Conservation (phyloP, 2,329 filamentous ascomycete genomes). For the Neonectria faginata region DNA sequence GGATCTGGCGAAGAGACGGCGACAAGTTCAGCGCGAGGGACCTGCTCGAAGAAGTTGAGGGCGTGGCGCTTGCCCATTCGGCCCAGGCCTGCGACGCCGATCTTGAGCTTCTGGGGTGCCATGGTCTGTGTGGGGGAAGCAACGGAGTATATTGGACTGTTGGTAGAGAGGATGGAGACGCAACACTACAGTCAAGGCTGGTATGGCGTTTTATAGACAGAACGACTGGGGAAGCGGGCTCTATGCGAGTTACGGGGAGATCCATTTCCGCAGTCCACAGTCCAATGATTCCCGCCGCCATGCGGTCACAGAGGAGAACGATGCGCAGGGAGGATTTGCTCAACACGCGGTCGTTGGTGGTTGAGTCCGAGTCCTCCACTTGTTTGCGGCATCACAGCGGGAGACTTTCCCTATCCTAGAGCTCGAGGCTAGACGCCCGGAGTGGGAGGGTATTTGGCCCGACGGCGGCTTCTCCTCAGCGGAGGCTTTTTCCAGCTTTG, state of each 20-base stretch:
- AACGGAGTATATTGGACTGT: background rate
- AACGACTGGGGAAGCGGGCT: slow-evolving; percentile 13
- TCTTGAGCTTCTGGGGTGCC: slow-evolving; percentile 50
- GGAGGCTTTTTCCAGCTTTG: background rate
- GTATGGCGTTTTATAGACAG: slow-evolving; percentile 18
- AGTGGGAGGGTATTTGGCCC: background rate
- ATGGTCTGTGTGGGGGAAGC: slow-evolving; percentile 15
- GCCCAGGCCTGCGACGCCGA: slow-evolving; percentile 62
- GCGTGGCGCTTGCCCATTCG: slow-evolving; percentile 66
- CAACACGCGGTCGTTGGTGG: slow-evolving; percentile 1
- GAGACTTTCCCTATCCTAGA: background rate
- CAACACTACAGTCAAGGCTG: background rate
- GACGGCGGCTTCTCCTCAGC: background rate
- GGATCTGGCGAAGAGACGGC: slow-evolving; percentile 61
- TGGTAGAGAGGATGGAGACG: background rate
- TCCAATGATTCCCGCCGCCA: slow-evolving; percentile 14
- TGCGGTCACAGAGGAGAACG: slow-evolving; percentile 7
- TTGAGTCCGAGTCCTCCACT: slow-evolving; percentile 14
- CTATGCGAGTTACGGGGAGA: slow-evolving; percentile 2
- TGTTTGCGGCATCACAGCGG: background rate
- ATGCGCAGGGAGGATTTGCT: slow-evolving; percentile 1
- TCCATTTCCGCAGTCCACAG: slow-evolving; percentile 3
- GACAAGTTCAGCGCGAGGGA: slow-evolving; percentile 61
- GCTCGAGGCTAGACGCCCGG: background rate
- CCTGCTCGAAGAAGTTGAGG: slow-evolving; percentile 58